phyloP scores from a whole-genome alignment of 1,284 basidiomycete species.

The Puccinia novopanici region DNA sequence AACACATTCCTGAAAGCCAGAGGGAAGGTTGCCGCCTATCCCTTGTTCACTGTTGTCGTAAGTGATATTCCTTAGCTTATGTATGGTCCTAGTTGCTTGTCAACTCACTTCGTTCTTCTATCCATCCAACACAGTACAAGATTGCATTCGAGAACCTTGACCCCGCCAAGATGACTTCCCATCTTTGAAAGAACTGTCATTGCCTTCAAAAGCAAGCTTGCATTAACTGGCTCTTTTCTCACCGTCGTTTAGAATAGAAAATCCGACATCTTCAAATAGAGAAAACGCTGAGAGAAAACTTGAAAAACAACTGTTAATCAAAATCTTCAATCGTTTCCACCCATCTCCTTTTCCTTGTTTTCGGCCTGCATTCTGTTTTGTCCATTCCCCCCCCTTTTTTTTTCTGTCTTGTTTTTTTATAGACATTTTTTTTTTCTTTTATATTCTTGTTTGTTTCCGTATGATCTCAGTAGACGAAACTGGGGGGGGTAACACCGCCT shows the following conservation, averaged over 20 bases:
- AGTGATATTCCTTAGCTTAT: no score
- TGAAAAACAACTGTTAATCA: no score
- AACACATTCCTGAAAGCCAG: conserved; percentile 63
- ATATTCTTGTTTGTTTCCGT: not conserved
- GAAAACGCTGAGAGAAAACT: not conserved
- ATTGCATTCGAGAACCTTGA: conserved; percentile 61
- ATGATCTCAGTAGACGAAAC: not conserved
- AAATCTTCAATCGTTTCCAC: not conserved
- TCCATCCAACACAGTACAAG: conserved; percentile 54
- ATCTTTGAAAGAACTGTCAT: conserved; percentile 35
- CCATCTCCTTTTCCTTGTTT: not conserved
- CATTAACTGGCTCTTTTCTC: no score
- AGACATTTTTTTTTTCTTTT: not conserved
- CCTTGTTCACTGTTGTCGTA: conserved; percentile 63
- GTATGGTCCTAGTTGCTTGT: no score
- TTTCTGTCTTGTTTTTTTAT: not conserved
- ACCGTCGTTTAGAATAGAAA: no score
- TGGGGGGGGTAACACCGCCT: not conserved
- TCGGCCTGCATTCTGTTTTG: not conserved
- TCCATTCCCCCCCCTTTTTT: not conserved
- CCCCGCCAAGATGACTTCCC: conserved; percentile 59
- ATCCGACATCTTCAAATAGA: no score
- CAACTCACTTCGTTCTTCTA: not conserved
- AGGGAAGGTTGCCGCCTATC: conserved; percentile 63
- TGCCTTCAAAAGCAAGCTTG: no score